Evolutionary conservation across 2,329 filamentous ascomycete species (phyloP).

Genomic region (Colletotrichum incanum): DNA sequence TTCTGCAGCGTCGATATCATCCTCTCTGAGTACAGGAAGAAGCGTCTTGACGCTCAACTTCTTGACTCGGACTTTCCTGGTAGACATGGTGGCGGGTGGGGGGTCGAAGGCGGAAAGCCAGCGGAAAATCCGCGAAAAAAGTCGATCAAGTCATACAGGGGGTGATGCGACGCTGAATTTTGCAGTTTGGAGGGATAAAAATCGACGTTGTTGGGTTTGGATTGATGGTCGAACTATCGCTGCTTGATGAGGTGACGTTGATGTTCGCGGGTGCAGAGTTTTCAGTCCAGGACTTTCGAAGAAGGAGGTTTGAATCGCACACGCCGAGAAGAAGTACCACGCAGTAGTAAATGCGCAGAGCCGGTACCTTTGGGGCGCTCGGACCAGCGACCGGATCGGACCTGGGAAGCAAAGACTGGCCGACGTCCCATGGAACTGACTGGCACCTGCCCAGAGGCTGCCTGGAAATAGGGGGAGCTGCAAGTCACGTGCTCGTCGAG

Average conservation of each 20-base stretch:
- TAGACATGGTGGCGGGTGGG: conserved; percentile 69
- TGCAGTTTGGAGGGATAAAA: conserved; percentile 70
- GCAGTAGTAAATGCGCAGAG: conserved; percentile 21
- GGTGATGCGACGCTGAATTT: conserved; percentile 67
- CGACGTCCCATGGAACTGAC: conserved; percentile 21
- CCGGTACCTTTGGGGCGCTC: conserved; percentile 39
- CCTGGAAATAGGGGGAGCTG: conserved; percentile 34
- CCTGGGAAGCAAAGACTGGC: conserved; percentile 36
- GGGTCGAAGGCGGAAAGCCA: conserved; percentile 58
- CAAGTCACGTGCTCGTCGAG: conserved; percentile 38
- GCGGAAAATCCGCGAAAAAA: conserved; percentile 76
- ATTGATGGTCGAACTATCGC: conserved; percentile 68
- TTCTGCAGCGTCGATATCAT: conserved; percentile 88
- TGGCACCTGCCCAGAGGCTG: conserved; percentile 29
- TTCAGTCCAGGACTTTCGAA: conserved; percentile 51
- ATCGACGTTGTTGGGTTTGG: conserved; percentile 65
- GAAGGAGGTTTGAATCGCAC: background rate
- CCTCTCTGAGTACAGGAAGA: conserved; percentile 88
- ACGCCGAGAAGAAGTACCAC: conserved; percentile 33
- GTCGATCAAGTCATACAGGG: conserved; percentile 74
- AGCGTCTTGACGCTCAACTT: conserved; percentile 94
- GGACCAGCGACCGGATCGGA: conserved; percentile 38
- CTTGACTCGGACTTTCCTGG: conserved; percentile 83
- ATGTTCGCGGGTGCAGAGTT: conserved; percentile 70
- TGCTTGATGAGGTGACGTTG: conserved; percentile 71